Conservation (phyloP, 2,329 filamentous ascomycete species). For the Colletotrichum phormii region DNA sequence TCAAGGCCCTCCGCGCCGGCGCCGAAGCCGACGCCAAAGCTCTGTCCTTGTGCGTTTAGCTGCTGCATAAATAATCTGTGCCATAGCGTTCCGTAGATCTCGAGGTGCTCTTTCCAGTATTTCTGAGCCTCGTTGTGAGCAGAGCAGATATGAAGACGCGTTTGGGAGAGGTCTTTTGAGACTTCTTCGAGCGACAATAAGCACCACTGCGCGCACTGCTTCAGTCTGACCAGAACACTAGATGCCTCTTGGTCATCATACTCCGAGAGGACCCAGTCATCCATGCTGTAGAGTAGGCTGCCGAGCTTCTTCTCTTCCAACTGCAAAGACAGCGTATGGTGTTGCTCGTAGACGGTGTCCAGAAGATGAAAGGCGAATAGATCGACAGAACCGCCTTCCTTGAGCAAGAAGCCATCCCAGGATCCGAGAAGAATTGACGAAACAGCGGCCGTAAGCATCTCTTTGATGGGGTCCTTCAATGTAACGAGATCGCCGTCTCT, state of each 20-base stretch:
- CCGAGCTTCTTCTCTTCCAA: not conserved
- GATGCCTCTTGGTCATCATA: not conserved
- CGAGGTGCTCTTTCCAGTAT: not conserved
- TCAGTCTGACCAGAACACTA: not conserved
- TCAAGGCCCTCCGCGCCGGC: not conserved
- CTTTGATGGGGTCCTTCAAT: not conserved
- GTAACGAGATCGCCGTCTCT: not conserved
- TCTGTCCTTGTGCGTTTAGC: not conserved
- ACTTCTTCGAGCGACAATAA: not conserved
- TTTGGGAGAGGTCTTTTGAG: not conserved
- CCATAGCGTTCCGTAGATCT: constrained; percentile 13
- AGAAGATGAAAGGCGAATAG: not conserved
- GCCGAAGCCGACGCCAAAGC: too few relatives aligned
- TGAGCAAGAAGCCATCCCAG: not conserved
- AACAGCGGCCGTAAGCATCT: not conserved
- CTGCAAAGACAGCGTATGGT: not conserved
- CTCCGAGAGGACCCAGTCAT: not conserved
- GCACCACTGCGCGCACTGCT: constrained; percentile 8
- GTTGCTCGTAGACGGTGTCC: not conserved
- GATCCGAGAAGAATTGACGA: not conserved
- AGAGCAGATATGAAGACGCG: not conserved
- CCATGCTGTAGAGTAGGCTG: not conserved
- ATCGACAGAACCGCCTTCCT: not conserved
- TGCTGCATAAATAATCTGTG: not conserved
- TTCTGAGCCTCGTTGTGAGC: not conserved